These are phyloP conservation scores for Fusarium hainanense DNA, from an alignment of 2,329 filamentous ascomycete genomes.

Conservation along the genomic window DNA sequence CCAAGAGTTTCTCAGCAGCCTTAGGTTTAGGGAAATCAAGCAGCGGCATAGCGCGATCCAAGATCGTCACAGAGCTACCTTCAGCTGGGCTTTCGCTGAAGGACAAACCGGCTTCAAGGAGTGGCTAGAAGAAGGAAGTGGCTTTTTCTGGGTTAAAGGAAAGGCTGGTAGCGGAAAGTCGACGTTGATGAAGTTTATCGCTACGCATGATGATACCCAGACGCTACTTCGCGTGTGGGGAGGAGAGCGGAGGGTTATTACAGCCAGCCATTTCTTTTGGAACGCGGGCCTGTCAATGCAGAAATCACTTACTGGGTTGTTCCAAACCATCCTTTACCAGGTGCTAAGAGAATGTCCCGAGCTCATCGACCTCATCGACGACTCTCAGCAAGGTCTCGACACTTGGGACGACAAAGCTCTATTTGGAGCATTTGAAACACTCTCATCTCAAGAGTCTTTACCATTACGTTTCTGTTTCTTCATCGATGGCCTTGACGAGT, in stretches of 20 bases:
- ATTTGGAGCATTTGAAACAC: neutral
- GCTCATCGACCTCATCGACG: neutral
- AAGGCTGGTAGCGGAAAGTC: conserved; percentile 21
- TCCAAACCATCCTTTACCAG: neutral
- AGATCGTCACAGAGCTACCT: neutral
- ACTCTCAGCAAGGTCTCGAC: neutral
- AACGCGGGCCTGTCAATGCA: neutral
- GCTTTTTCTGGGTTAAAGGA: conserved; percentile 16
- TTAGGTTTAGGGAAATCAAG: neutral
- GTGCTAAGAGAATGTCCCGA: neutral
- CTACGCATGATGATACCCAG: neutral
- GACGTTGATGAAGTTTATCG: conserved; percentile 23
- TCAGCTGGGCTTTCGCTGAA: neutral
- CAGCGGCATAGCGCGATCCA: neutral
- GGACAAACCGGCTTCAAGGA: neutral
- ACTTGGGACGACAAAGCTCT: neutral
- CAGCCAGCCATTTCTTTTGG: conserved; percentile 12
- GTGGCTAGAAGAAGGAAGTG: neutral
- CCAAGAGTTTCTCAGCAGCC: neutral
- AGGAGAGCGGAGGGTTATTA: neutral
- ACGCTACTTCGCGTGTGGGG: neutral
- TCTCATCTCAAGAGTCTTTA: neutral
- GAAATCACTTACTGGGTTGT: conserved; percentile 3
- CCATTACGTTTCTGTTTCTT: neutral
- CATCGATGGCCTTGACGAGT: neutral